phyloP scores from a whole-genome alignment of 2,329 filamentous ascomycete genomes.

The Nemania diffusa region DNA sequence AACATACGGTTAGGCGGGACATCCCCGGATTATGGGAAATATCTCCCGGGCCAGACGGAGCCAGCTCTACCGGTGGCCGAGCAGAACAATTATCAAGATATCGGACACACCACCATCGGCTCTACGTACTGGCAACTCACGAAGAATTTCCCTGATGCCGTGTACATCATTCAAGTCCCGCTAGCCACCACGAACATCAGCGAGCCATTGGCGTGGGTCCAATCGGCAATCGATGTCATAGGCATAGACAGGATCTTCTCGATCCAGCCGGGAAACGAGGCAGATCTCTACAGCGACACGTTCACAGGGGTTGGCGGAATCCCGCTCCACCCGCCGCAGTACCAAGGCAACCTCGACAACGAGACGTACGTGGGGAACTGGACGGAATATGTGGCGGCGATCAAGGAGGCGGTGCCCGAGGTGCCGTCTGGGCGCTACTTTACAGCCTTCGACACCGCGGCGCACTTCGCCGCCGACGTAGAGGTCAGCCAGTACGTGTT shows the following conservation, averaged over 20 bases:
- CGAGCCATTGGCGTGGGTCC: constrained; percentile 50
- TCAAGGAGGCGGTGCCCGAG: constrained; percentile 42
- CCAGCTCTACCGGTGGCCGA: constrained; percentile 50
- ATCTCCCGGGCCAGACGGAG: constrained; percentile 47
- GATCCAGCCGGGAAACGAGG: constrained; percentile 52
- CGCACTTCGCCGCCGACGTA: constrained; percentile 42
- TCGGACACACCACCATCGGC: constrained; percentile 51
- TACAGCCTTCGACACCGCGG: constrained; percentile 51
- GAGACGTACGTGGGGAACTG: constrained; percentile 52
- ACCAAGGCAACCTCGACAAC: constrained; percentile 50
- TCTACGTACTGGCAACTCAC: constrained; percentile 50
- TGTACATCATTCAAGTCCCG: constrained; percentile 52
- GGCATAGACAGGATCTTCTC: constrained; percentile 50
- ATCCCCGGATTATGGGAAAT: constrained; percentile 51
- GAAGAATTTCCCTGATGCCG: constrained; percentile 48
- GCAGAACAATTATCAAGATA: constrained; percentile 50
- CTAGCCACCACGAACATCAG: constrained; percentile 51
- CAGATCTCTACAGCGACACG: constrained; percentile 48
- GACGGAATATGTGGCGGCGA: constrained; percentile 49
- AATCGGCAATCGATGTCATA: constrained; percentile 46
- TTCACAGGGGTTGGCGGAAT: constrained; percentile 43
- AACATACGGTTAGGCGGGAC: constrained; percentile 52
- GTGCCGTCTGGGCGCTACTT: constrained; percentile 48
- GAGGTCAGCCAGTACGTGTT: constrained; percentile 43
- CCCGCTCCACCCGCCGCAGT: constrained; percentile 48